Percentiles rank a stretch among this genome's conserved stretches.
phyloP scores from a whole-genome alignment of 352 stramenopile species.

The Albugo laibachii region DNA sequence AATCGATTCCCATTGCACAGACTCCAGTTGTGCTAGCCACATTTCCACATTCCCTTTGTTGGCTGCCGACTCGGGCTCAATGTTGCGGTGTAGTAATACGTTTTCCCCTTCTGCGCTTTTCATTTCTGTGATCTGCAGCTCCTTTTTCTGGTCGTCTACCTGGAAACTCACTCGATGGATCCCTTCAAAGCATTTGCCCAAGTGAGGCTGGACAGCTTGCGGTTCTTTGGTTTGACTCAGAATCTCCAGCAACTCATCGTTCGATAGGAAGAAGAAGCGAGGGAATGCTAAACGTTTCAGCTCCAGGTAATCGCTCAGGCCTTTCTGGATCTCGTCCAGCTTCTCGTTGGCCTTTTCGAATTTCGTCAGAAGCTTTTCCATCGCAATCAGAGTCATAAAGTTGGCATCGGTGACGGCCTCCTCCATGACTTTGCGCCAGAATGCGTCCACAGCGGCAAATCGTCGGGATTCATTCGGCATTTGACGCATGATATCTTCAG shows the following conservation, averaged over 20 bases:
- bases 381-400: conserved; percentile 77
- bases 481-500: conserved; percentile 90
- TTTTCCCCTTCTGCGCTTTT: conserved; percentile 84
- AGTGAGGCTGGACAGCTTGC: conserved; percentile 78
- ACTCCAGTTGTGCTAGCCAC: conserved; percentile 86
- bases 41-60: conserved; percentile 93
- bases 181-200: conserved; percentile 83
- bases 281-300: conserved; percentile 87
- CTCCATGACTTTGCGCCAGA: conserved; percentile 87
- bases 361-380: conserved; percentile 81
- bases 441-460: conserved; percentile 75
- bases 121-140: conserved; percentile 87
- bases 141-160: conserved; percentile 10
- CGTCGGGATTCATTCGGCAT: conserved; percentile 83
- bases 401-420: conserved; percentile 75
- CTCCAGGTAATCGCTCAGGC: conserved; percentile 86
- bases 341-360: conserved; percentile 88
- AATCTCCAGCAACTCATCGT: conserved; percentile 87
- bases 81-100: conserved; percentile 54
- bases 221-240: conserved; percentile 87
- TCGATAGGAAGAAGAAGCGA: conserved; percentile 90
- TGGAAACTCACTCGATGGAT: conserved; percentile 85
- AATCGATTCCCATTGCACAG: conserved; percentile 82
- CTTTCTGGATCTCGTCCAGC: conserved; percentile 88
- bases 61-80: conserved; percentile 80